These are phyloP conservation scores for Corynascus novoguineensis DNA, from an alignment of 495 filamentous ascomycete genomes.

Conservation along the genomic window DNA sequence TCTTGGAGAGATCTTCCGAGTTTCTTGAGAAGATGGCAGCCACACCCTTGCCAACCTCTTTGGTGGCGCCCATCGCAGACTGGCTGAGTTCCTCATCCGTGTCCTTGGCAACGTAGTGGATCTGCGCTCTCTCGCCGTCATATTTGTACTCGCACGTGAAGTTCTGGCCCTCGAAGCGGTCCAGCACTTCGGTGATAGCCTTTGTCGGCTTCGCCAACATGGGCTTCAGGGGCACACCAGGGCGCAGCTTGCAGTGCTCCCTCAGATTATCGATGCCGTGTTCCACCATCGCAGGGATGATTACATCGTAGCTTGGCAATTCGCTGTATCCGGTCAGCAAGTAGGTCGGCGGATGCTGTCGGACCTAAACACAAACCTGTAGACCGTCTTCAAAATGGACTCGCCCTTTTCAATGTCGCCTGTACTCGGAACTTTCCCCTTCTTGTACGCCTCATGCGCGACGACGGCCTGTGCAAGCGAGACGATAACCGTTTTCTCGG, in stretches of 20 bases:
- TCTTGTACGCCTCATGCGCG: slow-evolving; percentile 65
- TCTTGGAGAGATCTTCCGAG: slow-evolving; percentile 92
- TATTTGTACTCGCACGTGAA: slow-evolving; percentile 99
- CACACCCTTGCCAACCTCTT: slow-evolving; percentile 56
- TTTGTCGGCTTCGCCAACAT: slow-evolving; percentile 99
- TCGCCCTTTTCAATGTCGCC: slow-evolving; percentile 78
- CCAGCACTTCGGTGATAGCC: slow-evolving; percentile 95
- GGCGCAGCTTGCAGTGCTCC: slow-evolving; percentile 85
- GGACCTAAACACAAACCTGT: slow-evolving; percentile 55
- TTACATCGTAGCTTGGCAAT: slow-evolving; percentile 90
- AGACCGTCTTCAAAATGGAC: slow-evolving; percentile 78
- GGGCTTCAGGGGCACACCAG: slow-evolving; percentile 91
- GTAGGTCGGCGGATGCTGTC: background rate
- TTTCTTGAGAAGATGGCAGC: slow-evolving; percentile 94
- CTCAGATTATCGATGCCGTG: slow-evolving; percentile 76
- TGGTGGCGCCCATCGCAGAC: slow-evolving; percentile 45
- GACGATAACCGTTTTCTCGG: slow-evolving; percentile 86
- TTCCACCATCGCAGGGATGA: slow-evolving; percentile 81
- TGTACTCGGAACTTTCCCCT: slow-evolving; percentile 60
- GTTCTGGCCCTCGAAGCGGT: slow-evolving; percentile 89
- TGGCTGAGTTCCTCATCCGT: slow-evolving; percentile 53
- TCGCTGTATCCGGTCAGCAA: slow-evolving; percentile 53
- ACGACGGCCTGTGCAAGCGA: slow-evolving; percentile 84
- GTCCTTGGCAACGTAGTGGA: slow-evolving; percentile 90
- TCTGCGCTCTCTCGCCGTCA: slow-evolving; percentile 93